Evolutionary conservation across 1,284 basidiomycete genomes (phyloP), one percentile per base, ranked within the genome.

Genomic region (Leccinum subspadiceum): DNA sequence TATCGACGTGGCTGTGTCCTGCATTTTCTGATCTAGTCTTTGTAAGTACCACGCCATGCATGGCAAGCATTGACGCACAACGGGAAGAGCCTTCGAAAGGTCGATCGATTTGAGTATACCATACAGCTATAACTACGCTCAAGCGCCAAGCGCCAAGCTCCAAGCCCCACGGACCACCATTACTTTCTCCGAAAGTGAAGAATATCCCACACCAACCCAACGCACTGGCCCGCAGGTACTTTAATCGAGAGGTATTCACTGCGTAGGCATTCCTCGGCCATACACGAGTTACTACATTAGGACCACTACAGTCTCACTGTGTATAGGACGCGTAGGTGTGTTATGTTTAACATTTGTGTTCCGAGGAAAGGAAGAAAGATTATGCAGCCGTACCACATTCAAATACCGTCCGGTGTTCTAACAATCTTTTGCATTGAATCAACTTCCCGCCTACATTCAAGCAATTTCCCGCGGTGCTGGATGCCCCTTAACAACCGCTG

Each of bases 161-260:
- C 39, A 41, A 17, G 39, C 17, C 24, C 10, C 10, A 39, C 15
- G 17, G 57, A 15, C n/a, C 5, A 15, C n/a, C n/a, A 55, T 13
- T 10, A 15, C 20, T 26, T 57, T 60, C 9, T 17, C 29, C 20
- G 15, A 31, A 63, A 49, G 12, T 62, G 26, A 22, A 22, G 5
- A 15, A 22, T 39, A 31, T 51, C 41, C 29, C 39, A 62, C 58
- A 62, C 58, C 33, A 50, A 64, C 12, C 31, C n/a, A n/a, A 61
- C 7, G 44, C 12, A 10, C 26, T n/a, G 44, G 37, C 41, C 10
- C 10, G 17, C 24, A 44, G 9, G 2, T 50, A 22, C 20, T 44
- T 41, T 17, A 33, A 46, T 58, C 17, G 51, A 9, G 53, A n/a
- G n/a, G n/a, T n/a, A n/a, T n/a, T 53, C 24, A 10, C 12, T 22